Conservation (phyloP, 169 alveolate species). For the Eimeria zaria region DNA sequence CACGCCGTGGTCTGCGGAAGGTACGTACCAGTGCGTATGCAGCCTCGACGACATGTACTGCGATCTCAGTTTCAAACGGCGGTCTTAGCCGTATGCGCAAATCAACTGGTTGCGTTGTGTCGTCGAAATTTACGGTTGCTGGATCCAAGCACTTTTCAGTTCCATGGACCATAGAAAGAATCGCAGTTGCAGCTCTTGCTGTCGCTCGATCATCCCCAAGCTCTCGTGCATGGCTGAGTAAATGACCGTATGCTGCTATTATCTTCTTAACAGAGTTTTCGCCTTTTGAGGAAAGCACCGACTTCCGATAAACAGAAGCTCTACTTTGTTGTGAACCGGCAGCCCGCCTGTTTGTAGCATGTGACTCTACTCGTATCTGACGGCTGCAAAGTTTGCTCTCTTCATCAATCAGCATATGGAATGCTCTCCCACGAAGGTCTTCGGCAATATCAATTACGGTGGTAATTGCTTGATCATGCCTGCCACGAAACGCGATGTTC, state of each 20-base stretch:
- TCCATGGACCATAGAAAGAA: constrained; percentile 73
- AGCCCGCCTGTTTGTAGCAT: constrained; percentile 9
- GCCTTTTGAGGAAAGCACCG: background rate
- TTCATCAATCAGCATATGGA: constrained; percentile 19
- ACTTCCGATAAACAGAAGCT: background rate
- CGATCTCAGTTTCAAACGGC: constrained; percentile 63
- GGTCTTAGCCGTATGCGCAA: constrained; percentile 65
- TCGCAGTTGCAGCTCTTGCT: constrained; percentile 59
- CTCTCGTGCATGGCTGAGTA: constrained; percentile 34
- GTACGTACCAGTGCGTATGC: constrained; percentile 67
- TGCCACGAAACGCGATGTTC: constrained; percentile 29
- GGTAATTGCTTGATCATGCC: constrained; percentile 5
- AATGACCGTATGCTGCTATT: constrained; percentile 41
- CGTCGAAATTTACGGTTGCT: background rate
- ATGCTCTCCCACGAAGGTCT: constrained; percentile 35
- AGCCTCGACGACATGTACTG: constrained; percentile 63
- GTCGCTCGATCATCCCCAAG: constrained; percentile 46
- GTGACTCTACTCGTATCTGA: constrained; percentile 31
- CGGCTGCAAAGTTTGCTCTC: constrained; percentile 11
- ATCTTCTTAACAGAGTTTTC: constrained; percentile 16
- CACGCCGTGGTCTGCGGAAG: background rate
- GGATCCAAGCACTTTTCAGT: constrained; percentile 58
- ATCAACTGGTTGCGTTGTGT: background rate
- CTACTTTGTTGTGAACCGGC: constrained; percentile 1
- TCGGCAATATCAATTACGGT: constrained; percentile 27